These are phyloP conservation scores for Gossypium thurberi DNA, from an alignment of 345 rosid species.

Conservation along the genomic window DNA sequence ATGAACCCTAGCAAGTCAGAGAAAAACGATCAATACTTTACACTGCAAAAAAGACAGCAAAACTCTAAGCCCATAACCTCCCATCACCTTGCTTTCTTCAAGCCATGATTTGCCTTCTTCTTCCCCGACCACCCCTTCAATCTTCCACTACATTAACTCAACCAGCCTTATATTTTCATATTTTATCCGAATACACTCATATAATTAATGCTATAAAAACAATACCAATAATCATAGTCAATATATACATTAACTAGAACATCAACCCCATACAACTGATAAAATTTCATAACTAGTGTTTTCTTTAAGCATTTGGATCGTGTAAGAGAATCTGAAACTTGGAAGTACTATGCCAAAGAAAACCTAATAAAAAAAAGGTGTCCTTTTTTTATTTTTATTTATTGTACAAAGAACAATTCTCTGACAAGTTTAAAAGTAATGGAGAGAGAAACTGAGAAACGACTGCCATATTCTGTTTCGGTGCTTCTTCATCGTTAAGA, in stretches of 20 bases:
- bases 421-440: slow-evolving; percentile 18
- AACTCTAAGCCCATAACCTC: slow-evolving; percentile 26
- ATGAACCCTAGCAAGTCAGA: slow-evolving; percentile 28
- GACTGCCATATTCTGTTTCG: not conserved
- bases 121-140: not conserved
- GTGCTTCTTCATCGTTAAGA: slow-evolving; percentile 23
- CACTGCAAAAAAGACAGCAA: slow-evolving; percentile 21
- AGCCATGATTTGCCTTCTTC: slow-evolving; percentile 29
- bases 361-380: not conserved
- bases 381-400: not conserved
- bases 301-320: not conserved
- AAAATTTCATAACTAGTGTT: not conserved
- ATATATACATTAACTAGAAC: too few relatives aligned
- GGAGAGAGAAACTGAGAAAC: not conserved
- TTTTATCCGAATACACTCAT: not conserved
- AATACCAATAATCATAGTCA: too few relatives aligned
- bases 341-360: not conserved
- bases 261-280: too few relatives aligned
- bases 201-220: too few relatives aligned
- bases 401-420: slow-evolving; percentile 15
- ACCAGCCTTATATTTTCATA: not conserved
- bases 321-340: slow-evolving; percentile 9
- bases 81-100: slow-evolving; percentile 25
- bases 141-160: slow-evolving; percentile 8
- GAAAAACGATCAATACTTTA: not conserved